These are phyloP conservation scores for Colletotrichum eremochloae DNA, from an alignment of 2,329 filamentous ascomycete genomes.

Conservation along the genomic window DNA sequence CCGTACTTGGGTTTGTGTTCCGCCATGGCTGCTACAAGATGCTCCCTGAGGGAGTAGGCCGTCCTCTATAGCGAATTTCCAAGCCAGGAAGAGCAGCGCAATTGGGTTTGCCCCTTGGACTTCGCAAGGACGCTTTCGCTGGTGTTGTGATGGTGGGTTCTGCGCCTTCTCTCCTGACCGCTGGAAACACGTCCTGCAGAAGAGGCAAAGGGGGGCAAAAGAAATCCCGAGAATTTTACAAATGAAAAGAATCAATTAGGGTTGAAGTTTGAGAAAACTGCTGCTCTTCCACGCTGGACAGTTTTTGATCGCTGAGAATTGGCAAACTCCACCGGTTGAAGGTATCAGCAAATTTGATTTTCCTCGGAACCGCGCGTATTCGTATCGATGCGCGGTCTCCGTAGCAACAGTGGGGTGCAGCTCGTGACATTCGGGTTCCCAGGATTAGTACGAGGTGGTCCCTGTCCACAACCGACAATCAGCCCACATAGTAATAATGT, in stretches of 20 bases:
- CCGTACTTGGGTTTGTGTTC: slow-evolving; percentile 46
- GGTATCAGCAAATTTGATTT: not conserved
- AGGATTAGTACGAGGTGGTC: not conserved
- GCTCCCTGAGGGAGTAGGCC: not conserved
- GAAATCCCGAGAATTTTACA: not conserved
- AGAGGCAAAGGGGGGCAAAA: too few species aligned
- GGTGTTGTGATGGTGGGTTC: not conserved
- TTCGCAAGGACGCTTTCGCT: not conserved
- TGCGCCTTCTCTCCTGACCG: not conserved
- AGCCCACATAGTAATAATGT: too few species aligned
- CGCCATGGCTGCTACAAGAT: not conserved
- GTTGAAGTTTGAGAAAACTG: not conserved
- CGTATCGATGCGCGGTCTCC: not conserved
- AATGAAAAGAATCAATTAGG: not conserved
- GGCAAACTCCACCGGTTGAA: not conserved
- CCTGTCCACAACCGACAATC: not conserved
- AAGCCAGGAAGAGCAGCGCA: not conserved
- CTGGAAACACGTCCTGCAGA: not conserved
- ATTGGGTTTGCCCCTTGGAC: not conserved
- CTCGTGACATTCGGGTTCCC: not conserved
- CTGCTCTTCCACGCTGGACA: not conserved
- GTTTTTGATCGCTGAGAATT: not conserved
- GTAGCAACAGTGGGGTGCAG: not conserved
- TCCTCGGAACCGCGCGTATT: not conserved
- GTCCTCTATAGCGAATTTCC: not conserved